Evolutionary conservation across 2,329 filamentous ascomycete genomes (phyloP), one percentile per base, ranked within the genome.

Genomic region (Penicillium concentricum): DNA sequence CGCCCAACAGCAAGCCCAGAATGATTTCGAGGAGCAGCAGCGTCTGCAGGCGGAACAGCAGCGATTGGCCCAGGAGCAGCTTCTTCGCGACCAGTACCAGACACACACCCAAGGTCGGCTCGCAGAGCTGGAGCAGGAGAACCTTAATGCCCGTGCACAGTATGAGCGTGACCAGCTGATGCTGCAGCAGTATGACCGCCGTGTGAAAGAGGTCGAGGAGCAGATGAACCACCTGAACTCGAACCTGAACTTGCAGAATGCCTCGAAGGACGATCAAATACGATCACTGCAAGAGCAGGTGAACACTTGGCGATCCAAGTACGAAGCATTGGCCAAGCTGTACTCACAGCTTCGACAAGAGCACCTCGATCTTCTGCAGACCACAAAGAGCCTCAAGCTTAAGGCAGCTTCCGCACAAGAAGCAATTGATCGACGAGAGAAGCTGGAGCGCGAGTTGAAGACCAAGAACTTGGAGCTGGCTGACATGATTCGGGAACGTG

Each of bases 381-480:
- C 95, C 72, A 97, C 96, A 78, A 99, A 99, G 82, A 83, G 87
- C 7, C 90, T 97, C 37, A 95, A 97, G 74, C 83, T 97, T 61
- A 99, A 97, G 81, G 94, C 94, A 2, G 92, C 93, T 16, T 97
- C 92, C 5, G 94, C 94, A 0, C 93, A 97, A 72, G 94, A 99
- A 78, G 94, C 94, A 1, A 96, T 97, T 61, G 94, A 97, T 56
- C 87, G 85, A 66, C 88, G 93, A 9, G 94, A 99, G 79, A 96
- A 95, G 80, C 83, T 99, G 51, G 92, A 97, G 78, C 89, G 93
- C 34, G 94, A 99, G 78, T 89, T 99, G 73, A 99, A 99, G 84
- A 97, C 93, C 30, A 99, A 99, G 84, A 99, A 99, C 72, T 81
- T 99, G n/a, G 94, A 99, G 75, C 79, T 99, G 60, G 94, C 94